These are phyloP conservation scores for Eucalyptus guilfoylei DNA, from an alignment of 345 rosid species.

Conservation along the genomic window DNA sequence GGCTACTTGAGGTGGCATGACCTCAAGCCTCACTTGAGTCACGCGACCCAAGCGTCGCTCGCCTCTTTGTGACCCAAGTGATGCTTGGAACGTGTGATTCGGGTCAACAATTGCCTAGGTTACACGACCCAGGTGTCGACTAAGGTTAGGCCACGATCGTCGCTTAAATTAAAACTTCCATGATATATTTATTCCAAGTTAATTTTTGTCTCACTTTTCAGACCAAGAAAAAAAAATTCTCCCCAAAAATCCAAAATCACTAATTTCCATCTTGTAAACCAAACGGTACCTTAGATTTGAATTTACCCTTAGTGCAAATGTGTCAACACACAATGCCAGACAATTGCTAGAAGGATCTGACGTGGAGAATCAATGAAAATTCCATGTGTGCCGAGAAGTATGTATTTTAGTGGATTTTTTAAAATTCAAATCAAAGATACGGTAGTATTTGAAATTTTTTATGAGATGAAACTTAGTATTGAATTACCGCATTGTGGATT, in stretches of 20 bases:
- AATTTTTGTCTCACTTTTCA: not conserved
- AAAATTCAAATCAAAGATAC: not conserved
- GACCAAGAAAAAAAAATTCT: too few species aligned
- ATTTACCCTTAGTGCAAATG: not conserved
- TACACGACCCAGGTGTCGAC: not conserved
- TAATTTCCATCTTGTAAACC: not conserved
- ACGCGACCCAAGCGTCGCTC: too few species aligned
- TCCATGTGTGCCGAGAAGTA: fast-evolving
- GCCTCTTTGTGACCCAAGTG: too few species aligned
- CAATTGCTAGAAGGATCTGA: not conserved
- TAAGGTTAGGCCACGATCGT: too few species aligned
- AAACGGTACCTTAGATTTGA: not conserved
- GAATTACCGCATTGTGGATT: not conserved
- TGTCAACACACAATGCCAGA: not conserved
- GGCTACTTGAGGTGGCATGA: too few species aligned
- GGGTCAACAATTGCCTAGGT: not conserved
- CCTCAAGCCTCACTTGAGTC: too few species aligned
- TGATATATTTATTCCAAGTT: not conserved
- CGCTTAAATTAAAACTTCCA: too few species aligned
- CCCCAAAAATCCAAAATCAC: not conserved
- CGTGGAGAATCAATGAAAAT: not conserved
- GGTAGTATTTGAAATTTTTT: not conserved
- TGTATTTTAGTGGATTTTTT: not conserved
- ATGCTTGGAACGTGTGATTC: too few species aligned
- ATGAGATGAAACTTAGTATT: not conserved